These are phyloP conservation scores for Ballota nigra DNA, from an alignment of 257 asterid genomes.

Conservation along the genomic window DNA sequence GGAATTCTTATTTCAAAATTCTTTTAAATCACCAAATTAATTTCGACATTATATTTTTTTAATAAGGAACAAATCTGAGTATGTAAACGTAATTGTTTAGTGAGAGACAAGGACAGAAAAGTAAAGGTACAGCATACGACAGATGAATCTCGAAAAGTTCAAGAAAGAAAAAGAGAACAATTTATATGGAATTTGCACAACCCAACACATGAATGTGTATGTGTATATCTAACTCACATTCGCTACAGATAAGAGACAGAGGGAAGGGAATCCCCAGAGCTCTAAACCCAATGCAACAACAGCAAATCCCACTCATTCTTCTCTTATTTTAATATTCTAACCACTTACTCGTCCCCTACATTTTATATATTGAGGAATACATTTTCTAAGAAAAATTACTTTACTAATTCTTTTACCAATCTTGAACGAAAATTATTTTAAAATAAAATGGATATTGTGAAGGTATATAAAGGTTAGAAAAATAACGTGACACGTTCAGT, in stretches of 20 bases:
- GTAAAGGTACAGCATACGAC: slow-evolving; percentile 39
- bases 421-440: too few species aligned
- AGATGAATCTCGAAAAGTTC: slow-evolving; percentile 59
- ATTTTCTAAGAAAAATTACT: too few species aligned
- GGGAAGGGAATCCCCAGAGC: slow-evolving; percentile 62
- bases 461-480: too few species aligned
- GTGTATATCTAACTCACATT: neutral
- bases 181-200: slow-evolving; percentile 34
- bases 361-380: too few species aligned
- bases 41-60: too few species aligned
- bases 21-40: too few species aligned
- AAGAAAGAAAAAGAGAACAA: slow-evolving; percentile 40
- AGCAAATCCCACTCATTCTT: slow-evolving; percentile 73
- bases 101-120: slow-evolving; percentile 46
- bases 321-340: slow-evolving; percentile 12
- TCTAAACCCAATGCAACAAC: slow-evolving; percentile 44
- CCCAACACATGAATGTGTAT: slow-evolving; percentile 25
- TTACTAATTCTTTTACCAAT: too few species aligned
- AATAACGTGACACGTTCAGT: too few species aligned
- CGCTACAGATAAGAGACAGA: slow-evolving; percentile 5
- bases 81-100: slow-evolving; percentile 31
- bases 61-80: neutral
- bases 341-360: neutral
- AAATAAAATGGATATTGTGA: too few species aligned
- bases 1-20: neutral